Conservation (phyloP, 164 flowering plant species). For the Berberis thunbergii region DNA sequence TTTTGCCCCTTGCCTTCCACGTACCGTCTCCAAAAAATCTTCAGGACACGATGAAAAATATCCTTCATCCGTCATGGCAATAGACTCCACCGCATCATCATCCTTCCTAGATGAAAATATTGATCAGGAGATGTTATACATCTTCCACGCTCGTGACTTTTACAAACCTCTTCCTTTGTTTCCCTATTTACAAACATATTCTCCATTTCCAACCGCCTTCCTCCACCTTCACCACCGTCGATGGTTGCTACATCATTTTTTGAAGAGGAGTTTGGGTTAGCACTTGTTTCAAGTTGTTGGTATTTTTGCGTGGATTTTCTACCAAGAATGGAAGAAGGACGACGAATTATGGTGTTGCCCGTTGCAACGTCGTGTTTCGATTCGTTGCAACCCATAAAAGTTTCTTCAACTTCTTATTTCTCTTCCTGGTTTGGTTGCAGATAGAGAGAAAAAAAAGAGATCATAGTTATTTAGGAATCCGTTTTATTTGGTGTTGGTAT, state of each 20-base stretch:
- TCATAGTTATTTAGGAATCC: too few relatives aligned
- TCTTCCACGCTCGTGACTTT: background rate
- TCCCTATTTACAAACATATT: background rate
- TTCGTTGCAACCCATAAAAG: constrained; percentile 15
- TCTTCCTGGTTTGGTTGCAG: too few relatives aligned
- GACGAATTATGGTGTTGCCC: constrained; percentile 5
- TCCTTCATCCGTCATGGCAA: constrained; percentile 1
- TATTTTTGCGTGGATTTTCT: background rate
- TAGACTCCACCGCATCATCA: constrained; percentile 5
- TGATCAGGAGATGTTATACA: constrained; percentile 7
- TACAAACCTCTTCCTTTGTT: background rate
- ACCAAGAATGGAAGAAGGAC: background rate
- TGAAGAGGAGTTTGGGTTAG: background rate
- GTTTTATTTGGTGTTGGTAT: too few relatives aligned
- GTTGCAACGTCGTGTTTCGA: constrained; percentile 15
- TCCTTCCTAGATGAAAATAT: constrained; percentile 18
- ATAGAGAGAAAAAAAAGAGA: background rate
- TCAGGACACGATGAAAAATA: constrained; percentile 7
- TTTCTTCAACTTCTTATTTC: too few relatives aligned
- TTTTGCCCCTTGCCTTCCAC: too few relatives aligned
- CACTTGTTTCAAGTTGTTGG: background rate
- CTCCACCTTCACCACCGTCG: too few relatives aligned
- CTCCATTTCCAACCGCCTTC: too few relatives aligned
- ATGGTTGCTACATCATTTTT: too few relatives aligned
- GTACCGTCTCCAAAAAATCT: too few relatives aligned